Percentiles rank a stretch among this genome's conserved stretches.
phyloP scores from a whole-genome alignment of 2,329 filamentous ascomycete species.

The Didymella exigua region DNA sequence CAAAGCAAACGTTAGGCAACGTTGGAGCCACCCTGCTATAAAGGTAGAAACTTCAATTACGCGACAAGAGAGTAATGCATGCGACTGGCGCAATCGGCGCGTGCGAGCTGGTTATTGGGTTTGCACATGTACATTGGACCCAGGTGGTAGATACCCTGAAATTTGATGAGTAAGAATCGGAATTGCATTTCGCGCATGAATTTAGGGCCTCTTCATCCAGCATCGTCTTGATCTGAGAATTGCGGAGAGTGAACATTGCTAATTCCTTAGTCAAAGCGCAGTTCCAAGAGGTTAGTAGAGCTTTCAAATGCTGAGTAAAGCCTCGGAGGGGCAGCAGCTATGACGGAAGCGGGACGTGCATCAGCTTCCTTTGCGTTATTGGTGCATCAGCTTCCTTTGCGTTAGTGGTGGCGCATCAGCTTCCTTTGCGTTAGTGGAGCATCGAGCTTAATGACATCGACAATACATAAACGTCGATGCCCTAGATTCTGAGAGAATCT shows the following conservation, averaged over 20 bases:
- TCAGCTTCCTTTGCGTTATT: slow-evolving; percentile 11
- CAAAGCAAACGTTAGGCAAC: slow-evolving; percentile 49
- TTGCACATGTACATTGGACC: neutral
- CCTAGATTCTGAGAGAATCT: neutral
- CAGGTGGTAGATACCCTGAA: slow-evolving; percentile 23
- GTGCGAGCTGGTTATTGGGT: neutral
- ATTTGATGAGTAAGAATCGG: neutral
- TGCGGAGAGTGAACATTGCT: neutral
- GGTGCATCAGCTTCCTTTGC: no score
- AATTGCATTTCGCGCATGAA: neutral
- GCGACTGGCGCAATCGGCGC: neutral
- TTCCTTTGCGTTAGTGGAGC: slow-evolving; percentile 15
- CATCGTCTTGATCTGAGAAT: neutral
- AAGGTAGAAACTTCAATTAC: neutral
- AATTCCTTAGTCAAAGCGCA: slow-evolving; percentile 10
- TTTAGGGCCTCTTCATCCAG: neutral
- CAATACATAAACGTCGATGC: slow-evolving; percentile 23
- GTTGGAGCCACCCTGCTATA: slow-evolving; percentile 40
- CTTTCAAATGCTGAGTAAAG: slow-evolving; percentile 42
- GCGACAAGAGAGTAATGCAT: neutral
- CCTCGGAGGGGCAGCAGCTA: slow-evolving; percentile 23
- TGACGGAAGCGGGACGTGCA: slow-evolving; percentile 28
- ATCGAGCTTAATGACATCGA: slow-evolving; percentile 27
- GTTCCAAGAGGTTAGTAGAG: slow-evolving; percentile 27
- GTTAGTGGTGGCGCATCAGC: no score